Base-by-base conservation (phyloP, 2,329 filamentous ascomycete species). In the Xylaria arbuscula region DNA sequence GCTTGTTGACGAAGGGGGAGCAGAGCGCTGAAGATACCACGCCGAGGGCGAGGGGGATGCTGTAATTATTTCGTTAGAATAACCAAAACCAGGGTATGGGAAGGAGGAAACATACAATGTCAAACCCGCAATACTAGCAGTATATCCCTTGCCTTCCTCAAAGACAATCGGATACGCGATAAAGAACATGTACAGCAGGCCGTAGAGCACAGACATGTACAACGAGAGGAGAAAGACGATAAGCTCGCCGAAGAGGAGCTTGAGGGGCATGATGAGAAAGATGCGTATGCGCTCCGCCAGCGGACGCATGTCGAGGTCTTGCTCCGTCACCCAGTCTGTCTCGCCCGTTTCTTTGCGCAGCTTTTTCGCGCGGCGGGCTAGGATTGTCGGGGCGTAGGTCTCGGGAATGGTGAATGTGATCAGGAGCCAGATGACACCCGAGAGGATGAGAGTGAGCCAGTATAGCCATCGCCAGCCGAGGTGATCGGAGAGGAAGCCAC, bases 381-480 rank as follows among this genome's bases (percentile, higher is more conserved):
- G 87, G 59, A 97, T 89, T 0, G 89, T 92, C 0, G 94, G 93
- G 0, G 93, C 90, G 78, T 96, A 97, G 0, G 94, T 97, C 80
- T 97, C 94, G 1, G 93, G 93, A 0, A 97, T 90, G n/a, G 93
- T 96, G 80, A 97, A 94, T 36, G 90, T 91, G 79, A 96, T 94
- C 68, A 95, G 78, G 19, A 91, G 68, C 88, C 91, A 96, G 73
- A 91, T 87, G 57, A 90, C 77, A 15, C 85, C 89, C 32, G 91
- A 84, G 13, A 96, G 77, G 75, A 97, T 97, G 11, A 96, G 83
- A 76, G 95, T 93, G 73, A 97, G 88, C 91, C 92, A 95, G 82
- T 96, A 96, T 0, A 96, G 83, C 92, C 92, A 96, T 72, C 93
- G 83, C 93, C 93, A 96, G 45, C 90, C 90, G 0, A 84, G 81